Evolutionary conservation across 2,329 filamentous ascomycete genomes (phyloP), one percentile per base, ranked within the genome.

Genomic region (Monosporascus cannonballus): DNA sequence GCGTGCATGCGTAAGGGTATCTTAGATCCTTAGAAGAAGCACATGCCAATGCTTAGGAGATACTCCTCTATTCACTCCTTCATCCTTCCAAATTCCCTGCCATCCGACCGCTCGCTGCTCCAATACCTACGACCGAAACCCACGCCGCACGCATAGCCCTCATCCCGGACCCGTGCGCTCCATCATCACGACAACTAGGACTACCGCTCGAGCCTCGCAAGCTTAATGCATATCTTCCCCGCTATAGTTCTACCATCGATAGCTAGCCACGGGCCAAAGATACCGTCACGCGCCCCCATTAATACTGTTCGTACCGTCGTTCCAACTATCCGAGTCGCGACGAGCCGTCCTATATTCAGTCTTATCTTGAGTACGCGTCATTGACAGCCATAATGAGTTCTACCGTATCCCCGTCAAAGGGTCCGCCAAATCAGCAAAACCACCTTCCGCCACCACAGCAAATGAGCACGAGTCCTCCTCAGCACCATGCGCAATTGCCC

Each of bases 331-430:
- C 42, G 22, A 27, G 42, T 30, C 18, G 42, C 42, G 42, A 46
- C 42, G 3, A 18, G 42, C 24, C 24, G 15, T n/a, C 25, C 4
- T n/a, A 38, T 34, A 20, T 39, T 20, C 57, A 51, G 57, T 57
- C 57, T 56, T 56, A 54, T 52, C 55, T 59, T 53, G 55, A 61
- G 55, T 55, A 64, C 65, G 64, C 63, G 64, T 64, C 64, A 64
- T 64, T 59, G 53, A 22, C 9, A 46, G n/a, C 61, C 59, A 65
- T 53, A 50, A 68, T 68, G 66, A 64, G 64, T 61, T 67, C 66
- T 55, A 59, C 64, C 49, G 56, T 58, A 53, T 64, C 64, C 38
- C 60, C 63, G 37, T 63, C 64, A 20, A 67, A 64, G 57, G 60
- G 61, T 53, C 50, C 54, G 34, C 36, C 45, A 27, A 24, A 47